phyloP scores from a whole-genome alignment of 257 asterid genomes.

The Solanum tarapatanum region DNA sequence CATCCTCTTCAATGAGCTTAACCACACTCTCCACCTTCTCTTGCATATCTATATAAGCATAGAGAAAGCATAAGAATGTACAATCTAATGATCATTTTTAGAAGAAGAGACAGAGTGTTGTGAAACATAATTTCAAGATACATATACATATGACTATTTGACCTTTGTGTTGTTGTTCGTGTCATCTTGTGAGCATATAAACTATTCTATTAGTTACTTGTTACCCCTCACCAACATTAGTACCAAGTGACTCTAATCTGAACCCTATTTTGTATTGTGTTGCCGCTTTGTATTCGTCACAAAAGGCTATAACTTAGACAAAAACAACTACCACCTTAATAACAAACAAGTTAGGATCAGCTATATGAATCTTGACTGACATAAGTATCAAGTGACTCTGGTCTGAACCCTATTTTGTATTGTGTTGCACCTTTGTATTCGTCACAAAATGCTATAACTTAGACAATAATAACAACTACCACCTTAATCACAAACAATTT shows the following conservation, averaged over 20 bases:
- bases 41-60: constrained; percentile 58
- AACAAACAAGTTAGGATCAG: not conserved
- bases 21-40: constrained; percentile 67
- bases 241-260: not conserved
- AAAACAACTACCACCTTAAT: not conserved
- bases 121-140: not conserved
- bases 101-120: not conserved
- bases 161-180: not conserved
- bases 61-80: not conserved
- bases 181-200: not conserved
- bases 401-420: not conserved
- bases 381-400: no score
- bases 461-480: not conserved
- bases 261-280: not conserved
- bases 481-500: not conserved
- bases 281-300: not conserved
- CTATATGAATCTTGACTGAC: no score
- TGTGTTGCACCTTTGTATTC: not conserved
- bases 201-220: not conserved
- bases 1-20: constrained; percentile 66
- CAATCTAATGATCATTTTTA: not conserved
- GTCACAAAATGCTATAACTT: not conserved
- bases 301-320: not conserved
- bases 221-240: not conserved
- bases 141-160: not conserved